Evolutionary conservation across 768 basidiomycete genomes (phyloP).

Genomic region (Suillus brevipes): DNA sequence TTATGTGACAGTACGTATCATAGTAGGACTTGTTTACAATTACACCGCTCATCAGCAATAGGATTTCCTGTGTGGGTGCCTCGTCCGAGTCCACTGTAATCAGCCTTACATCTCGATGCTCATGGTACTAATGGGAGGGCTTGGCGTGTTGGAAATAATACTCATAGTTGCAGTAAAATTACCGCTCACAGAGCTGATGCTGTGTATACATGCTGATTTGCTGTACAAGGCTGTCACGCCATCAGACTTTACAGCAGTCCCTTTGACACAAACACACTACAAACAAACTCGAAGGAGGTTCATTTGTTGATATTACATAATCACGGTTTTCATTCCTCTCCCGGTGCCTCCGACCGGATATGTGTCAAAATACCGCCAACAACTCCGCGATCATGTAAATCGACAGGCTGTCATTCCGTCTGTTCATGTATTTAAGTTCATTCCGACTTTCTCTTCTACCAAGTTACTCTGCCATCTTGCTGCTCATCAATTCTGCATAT

Average conservation of each 20-base stretch:
- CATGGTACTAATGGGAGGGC: background rate
- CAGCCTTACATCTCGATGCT: background rate
- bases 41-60: background rate
- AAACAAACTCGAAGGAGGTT: background rate
- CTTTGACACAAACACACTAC: background rate
- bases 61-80: background rate
- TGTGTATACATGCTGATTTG: background rate
- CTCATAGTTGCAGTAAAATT: constrained; percentile 1
- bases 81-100: background rate
- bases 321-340: background rate
- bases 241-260: background rate
- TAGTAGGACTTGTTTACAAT: background rate
- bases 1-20: background rate
- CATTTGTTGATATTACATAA: background rate
- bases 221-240: background rate
- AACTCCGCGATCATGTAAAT: background rate
- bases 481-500: background rate
- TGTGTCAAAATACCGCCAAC: background rate
- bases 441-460: too few species aligned
- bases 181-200: background rate
- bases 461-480: background rate
- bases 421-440: background rate
- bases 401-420: background rate
- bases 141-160: background rate
- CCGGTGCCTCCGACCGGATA: background rate